Percentiles rank a stretch among this genome's conserved stretches.
Conservation (phyloP, 2,329 filamentous ascomycete genomes). For the Talaromyces marneffei region DNA sequence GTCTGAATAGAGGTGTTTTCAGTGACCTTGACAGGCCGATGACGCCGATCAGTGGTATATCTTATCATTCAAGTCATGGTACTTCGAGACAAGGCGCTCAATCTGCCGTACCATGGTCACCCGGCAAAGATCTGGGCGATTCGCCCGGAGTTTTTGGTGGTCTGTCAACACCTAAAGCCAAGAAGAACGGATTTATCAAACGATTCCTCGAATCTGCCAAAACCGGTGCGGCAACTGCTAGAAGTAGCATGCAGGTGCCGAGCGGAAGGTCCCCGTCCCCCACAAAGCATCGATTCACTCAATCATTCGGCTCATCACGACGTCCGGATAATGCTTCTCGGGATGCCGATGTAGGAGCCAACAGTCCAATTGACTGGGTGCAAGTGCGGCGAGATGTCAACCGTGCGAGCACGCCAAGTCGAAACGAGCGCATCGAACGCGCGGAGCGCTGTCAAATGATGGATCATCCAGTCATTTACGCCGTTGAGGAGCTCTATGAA, state of each 20-base stretch:
- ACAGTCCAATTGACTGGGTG: constrained; percentile 72
- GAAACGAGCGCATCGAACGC: constrained; percentile 77
- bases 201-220: constrained; percentile 92
- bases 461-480: constrained; percentile 79
- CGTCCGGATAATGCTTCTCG: constrained; percentile 49
- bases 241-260: constrained; percentile 72
- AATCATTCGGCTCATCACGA: constrained; percentile 40
- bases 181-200: constrained; percentile 87
- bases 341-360: constrained; percentile 62
- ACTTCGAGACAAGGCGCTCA: constrained; percentile 52
- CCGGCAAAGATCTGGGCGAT: constrained; percentile 53
- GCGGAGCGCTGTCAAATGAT: constrained; percentile 91
- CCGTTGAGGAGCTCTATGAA: constrained; percentile 82
- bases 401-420: constrained; percentile 85
- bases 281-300: constrained; percentile 44
- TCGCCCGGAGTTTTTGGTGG: constrained; percentile 68
- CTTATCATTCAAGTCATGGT: constrained; percentile 83
- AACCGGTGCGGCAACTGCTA: constrained; percentile 82
- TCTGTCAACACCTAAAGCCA: constrained; percentile 65
- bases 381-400: constrained; percentile 94
- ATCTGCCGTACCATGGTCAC: constrained; percentile 59
- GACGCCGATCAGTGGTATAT: constrained; percentile 65
- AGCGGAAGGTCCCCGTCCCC: constrained; percentile 42
- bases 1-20: constrained; percentile 34
- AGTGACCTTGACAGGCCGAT: constrained; percentile 43